Evolutionary conservation across 75 land plant species (phyloP).

Genomic region (Cunninghamia lanceolata): DNA sequence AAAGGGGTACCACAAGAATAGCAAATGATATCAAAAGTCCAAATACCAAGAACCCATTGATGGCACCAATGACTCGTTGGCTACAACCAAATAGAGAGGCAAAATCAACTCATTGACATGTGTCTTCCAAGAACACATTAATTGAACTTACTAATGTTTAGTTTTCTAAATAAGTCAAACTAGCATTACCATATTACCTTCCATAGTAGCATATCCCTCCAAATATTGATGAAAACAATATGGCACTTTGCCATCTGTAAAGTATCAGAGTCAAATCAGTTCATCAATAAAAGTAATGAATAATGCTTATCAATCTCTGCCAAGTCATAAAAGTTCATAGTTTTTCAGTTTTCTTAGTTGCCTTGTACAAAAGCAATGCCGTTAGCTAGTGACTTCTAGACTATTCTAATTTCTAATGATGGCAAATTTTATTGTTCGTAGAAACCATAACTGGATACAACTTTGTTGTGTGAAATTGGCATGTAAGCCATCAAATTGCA

Average conservation of each 20-base stretch:
- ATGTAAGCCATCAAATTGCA: not conserved
- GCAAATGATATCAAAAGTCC: constrained; percentile 74
- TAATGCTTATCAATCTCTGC: not conserved
- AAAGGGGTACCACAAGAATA: constrained; percentile 67
- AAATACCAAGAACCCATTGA: constrained; percentile 78
- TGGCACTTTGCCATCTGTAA: constrained; percentile 91
- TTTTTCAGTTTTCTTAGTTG: not conserved
- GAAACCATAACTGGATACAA: not conserved
- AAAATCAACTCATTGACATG: not conserved
- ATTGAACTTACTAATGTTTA: not conserved
- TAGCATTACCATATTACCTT: constrained; percentile 37
- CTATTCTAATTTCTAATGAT: not conserved
- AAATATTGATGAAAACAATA: constrained; percentile 66
- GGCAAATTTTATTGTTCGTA: not conserved
- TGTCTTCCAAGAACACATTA: not conserved
- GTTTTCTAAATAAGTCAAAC: not conserved
- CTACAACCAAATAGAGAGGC: constrained; percentile 28
- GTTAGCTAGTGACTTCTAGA: not conserved
- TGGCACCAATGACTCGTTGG: constrained; percentile 75
- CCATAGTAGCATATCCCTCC: constrained; percentile 97
- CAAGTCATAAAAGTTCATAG: not conserved
- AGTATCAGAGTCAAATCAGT: not conserved
- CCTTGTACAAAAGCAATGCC: not conserved
- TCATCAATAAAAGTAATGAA: not conserved
- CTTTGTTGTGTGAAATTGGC: not conserved